Conservation (phyloP, 257 asterid species). For the Plantago elongata region DNA sequence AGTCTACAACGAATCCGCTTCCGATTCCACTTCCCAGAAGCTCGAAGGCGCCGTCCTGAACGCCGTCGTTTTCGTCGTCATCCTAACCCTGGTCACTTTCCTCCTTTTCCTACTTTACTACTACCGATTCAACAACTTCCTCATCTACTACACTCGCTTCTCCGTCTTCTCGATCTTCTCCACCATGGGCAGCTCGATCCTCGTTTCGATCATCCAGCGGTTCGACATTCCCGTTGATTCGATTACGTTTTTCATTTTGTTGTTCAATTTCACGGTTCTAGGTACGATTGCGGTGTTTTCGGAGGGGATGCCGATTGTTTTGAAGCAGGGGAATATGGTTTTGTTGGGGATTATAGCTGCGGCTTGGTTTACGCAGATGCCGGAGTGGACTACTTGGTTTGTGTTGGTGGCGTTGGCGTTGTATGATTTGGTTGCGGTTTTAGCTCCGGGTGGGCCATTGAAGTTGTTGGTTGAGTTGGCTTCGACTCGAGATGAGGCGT, state of each 20-base stretch:
- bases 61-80: slow-evolving; percentile 70
- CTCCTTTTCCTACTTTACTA: slow-evolving; percentile 75
- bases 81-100: slow-evolving; percentile 72
- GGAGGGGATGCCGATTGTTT: slow-evolving; percentile 61
- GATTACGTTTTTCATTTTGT: slow-evolving; percentile 45
- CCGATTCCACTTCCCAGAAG: slow-evolving; percentile 65
- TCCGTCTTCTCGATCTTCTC: slow-evolving; percentile 67
- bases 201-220: slow-evolving; percentile 53
- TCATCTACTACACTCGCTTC: slow-evolving; percentile 75
- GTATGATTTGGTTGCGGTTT: slow-evolving; percentile 83
- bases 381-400: slow-evolving; percentile 97
- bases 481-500: slow-evolving; percentile 73
- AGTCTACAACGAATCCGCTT: slow-evolving; percentile 68
- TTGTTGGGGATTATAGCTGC: slow-evolving; percentile 79
- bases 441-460: slow-evolving; percentile 95
- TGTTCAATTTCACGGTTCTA: slow-evolving; percentile 61
- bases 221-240: slow-evolving; percentile 73
- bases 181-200: slow-evolving; percentile 79
- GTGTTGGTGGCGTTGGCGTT: slow-evolving; percentile 81
- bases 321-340: slow-evolving; percentile 80
- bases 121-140: slow-evolving; percentile 76
- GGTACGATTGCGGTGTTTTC: slow-evolving; percentile 83
- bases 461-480: slow-evolving; percentile 88
- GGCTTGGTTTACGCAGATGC: slow-evolving; percentile 84
- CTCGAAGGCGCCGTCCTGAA: slow-evolving; percentile 80